Percentiles rank a stretch among this genome's conserved stretches.
These are phyloP conservation scores for Suillus luteus DNA, from an alignment of 768 basidiomycete genomes.

Conservation along the genomic window DNA sequence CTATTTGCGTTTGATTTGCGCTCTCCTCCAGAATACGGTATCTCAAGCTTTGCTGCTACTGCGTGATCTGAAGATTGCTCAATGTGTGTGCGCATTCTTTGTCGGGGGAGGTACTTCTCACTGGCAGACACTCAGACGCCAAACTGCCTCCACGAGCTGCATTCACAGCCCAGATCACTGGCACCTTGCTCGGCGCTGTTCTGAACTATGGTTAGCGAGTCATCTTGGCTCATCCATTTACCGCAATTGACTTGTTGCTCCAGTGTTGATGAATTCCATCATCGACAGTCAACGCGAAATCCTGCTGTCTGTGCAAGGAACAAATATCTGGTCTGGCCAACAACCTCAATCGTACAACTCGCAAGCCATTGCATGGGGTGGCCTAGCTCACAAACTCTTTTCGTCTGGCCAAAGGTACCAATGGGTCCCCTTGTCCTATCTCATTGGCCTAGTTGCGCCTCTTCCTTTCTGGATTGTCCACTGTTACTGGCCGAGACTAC, in stretches of 20 bases:
- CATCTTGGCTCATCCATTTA: not conserved
- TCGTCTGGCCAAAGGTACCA: conserved; percentile 31
- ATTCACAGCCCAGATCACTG: conserved; percentile 58
- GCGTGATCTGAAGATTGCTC: conserved; percentile 54
- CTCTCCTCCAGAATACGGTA: not conserved
- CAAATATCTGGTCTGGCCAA: conserved; percentile 38
- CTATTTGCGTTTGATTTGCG: not conserved
- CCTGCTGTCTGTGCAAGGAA: conserved; percentile 55
- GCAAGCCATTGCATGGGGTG: conserved; percentile 42
- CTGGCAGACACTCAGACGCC: conserved; percentile 40
- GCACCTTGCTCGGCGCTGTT: conserved; percentile 54
- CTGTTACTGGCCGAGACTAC: conserved; percentile 35
- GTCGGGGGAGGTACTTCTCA: conserved; percentile 19
- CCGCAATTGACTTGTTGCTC: conserved; percentile 10
- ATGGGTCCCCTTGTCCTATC: conserved; percentile 43
- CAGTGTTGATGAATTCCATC: conserved; percentile 62
- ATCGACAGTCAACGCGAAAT: conserved; percentile 52
- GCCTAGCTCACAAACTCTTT: conserved; percentile 38
- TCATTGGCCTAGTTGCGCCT: conserved; percentile 37
- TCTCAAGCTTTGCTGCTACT: conserved; percentile 53
- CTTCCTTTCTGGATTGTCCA: conserved; percentile 45
- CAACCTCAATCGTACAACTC: conserved; percentile 34
- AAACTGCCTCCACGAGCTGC: conserved; percentile 68
- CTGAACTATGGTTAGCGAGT: conserved; percentile 43
- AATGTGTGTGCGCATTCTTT: conserved; percentile 19